Percentiles rank a stretch among this genome's conserved stretches.
Evolutionary conservation across 257 asterid genomes (phyloP).

Genomic region (Osmanthus fragrans): DNA sequence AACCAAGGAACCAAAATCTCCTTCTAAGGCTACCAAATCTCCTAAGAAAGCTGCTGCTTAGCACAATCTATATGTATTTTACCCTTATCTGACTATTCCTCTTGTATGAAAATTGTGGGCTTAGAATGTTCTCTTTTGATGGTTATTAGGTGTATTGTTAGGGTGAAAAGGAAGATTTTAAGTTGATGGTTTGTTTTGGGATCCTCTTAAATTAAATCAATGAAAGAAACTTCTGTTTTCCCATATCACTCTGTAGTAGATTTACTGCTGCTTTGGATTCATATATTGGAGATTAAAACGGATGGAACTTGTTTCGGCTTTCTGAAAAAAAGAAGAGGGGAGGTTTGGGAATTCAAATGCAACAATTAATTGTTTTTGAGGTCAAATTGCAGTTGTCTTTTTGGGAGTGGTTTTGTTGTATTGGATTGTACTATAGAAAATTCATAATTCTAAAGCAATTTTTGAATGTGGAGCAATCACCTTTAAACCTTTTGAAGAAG

Average conservation of each 20-base stretch:
- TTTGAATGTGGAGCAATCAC: neutral
- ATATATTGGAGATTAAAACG: no score
- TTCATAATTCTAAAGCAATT: neutral
- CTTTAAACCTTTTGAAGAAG: neutral
- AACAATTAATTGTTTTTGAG: neutral
- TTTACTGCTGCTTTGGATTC: neutral
- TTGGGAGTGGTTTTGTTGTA: neutral
- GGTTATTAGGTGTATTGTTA: neutral
- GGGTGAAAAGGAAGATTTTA: neutral
- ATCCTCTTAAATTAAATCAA: no score
- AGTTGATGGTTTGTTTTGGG: neutral
- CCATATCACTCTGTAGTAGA: neutral
- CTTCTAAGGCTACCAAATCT: constrained; percentile 40
- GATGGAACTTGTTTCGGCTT: no score
- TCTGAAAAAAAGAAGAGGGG: no score
- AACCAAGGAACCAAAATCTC: constrained; percentile 41
- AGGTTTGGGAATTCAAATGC: no score
- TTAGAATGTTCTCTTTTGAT: neutral
- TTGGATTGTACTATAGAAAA: neutral
- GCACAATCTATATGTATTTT: neutral
- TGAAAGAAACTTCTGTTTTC: neutral
- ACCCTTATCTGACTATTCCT: neutral
- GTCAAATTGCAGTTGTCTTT: neutral
- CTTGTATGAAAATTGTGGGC: neutral
- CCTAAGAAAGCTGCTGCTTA: constrained; percentile 45